Evolutionary conservation across 192 early-diverging fungal genomes (phyloP).

Genomic region (Coemansia sp.): DNA sequence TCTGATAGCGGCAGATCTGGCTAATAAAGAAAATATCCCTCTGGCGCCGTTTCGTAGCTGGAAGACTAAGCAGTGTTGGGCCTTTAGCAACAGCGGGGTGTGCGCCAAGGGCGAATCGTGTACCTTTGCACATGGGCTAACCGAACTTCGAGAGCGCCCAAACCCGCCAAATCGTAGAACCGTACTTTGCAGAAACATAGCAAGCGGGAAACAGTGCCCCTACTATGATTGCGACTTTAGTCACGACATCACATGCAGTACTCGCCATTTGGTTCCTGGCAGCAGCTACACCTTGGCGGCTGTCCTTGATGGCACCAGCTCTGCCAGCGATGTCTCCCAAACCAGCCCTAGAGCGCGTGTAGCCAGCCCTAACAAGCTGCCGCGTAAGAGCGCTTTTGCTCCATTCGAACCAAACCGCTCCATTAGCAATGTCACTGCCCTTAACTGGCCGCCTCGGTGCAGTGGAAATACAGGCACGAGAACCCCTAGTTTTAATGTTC

Average conservation of each 20-base stretch:
- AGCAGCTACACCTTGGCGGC: neutral
- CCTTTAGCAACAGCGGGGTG: neutral
- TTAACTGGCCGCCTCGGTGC: neutral
- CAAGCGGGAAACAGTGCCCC: slow-evolving; percentile 10
- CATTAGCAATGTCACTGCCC: neutral
- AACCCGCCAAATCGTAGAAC: slow-evolving; percentile 38
- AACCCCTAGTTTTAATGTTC: neutral
- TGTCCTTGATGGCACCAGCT: neutral
- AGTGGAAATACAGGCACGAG: neutral
- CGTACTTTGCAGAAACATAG: slow-evolving; percentile 25
- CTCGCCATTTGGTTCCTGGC: neutral
- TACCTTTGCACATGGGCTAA: slow-evolving; percentile 35
- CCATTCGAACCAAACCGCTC: neutral
- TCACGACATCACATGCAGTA: slow-evolving; percentile 6
- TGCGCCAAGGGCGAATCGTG: slow-evolving; percentile 28
- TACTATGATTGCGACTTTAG: slow-evolving; percentile 45
- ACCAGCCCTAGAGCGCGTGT: neutral
- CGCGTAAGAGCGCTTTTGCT: neutral
- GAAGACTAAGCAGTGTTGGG: slow-evolving; percentile 35
- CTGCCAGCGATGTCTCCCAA: neutral
- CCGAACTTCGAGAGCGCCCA: slow-evolving; percentile 18
- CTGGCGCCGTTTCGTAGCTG: slow-evolving; percentile 10
- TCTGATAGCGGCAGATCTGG: neutral
- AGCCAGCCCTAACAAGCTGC: neutral
- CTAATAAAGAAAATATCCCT: neutral